Conservation (phyloP, 176 grass and related monocot species). For the Phyllostachys edulis region DNA sequence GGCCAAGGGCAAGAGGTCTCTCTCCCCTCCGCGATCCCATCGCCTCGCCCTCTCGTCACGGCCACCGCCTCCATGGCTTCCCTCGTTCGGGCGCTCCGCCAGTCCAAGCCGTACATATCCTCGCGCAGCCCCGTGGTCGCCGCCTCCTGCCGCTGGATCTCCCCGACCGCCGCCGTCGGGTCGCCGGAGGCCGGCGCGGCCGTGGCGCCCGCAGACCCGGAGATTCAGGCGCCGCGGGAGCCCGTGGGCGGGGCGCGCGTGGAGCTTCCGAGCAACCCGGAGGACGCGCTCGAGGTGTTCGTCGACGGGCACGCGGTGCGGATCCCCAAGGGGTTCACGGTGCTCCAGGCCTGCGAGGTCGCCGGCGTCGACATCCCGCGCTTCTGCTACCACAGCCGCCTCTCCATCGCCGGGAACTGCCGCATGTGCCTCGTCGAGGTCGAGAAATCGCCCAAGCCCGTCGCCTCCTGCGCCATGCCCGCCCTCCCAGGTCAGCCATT, state of each 20-base stretch:
- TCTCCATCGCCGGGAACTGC: slow-evolving; percentile 93
- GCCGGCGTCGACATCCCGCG: slow-evolving; percentile 94
- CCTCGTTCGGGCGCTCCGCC: slow-evolving; percentile 68
- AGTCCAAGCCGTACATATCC: slow-evolving; percentile 48
- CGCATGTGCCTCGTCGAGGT: slow-evolving; percentile 99
- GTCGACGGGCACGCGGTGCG: slow-evolving; percentile 90
- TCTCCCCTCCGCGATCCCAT: slow-evolving; percentile 39
- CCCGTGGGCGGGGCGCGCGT: slow-evolving; percentile 75
- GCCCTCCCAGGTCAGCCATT: slow-evolving; percentile 62
- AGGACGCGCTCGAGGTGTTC: slow-evolving; percentile 92
- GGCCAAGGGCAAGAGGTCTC: slow-evolving; percentile 27
- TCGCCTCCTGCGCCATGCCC: slow-evolving; percentile 98
- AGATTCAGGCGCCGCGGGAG: slow-evolving; percentile 37
- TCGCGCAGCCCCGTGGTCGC: slow-evolving; percentile 20
- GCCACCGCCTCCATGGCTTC: slow-evolving; percentile 59
- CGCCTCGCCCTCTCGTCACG: not conserved
- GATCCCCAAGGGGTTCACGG: slow-evolving; percentile 94
- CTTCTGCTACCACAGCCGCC: slow-evolving; percentile 94
- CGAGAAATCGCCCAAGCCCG: slow-evolving; percentile 99
- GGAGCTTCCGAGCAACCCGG: slow-evolving; percentile 59
- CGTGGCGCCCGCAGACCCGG: slow-evolving; percentile 44
- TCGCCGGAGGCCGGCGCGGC: slow-evolving; percentile 63
- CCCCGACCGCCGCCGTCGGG: slow-evolving; percentile 45
- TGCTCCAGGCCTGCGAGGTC: slow-evolving; percentile 97
- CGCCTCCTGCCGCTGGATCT: slow-evolving; percentile 72